Evolutionary conservation across 331 rosid species (phyloP).

Genomic region (Prunus yedoensis): DNA sequence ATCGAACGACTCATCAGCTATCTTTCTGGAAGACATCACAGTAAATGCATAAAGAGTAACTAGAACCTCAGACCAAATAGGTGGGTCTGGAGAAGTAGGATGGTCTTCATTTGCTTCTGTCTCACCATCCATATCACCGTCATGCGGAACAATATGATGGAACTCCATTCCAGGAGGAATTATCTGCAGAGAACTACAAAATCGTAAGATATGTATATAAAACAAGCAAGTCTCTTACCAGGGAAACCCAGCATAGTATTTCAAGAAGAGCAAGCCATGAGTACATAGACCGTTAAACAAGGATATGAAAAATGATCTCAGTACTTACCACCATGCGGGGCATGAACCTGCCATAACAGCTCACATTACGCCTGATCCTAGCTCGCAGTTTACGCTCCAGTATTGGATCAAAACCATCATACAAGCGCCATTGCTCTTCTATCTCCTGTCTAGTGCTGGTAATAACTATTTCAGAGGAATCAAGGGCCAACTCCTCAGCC

Average conservation of each 20-base stretch:
- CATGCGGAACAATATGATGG: constrained; percentile 86
- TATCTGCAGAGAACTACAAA: constrained; percentile 46
- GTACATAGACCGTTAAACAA: constrained; percentile 11
- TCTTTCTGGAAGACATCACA: constrained; percentile 24
- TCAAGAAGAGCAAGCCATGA: constrained; percentile 19
- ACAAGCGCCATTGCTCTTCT: constrained; percentile 96
- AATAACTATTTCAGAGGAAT: constrained; percentile 82
- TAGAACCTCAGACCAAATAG: constrained; percentile 93
- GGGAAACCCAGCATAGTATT: constrained; percentile 14
- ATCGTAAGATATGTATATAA: constrained; percentile 8
- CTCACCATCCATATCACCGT: constrained; percentile 87
- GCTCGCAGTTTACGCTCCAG: constrained; percentile 95
- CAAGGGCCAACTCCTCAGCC: constrained; percentile 94
- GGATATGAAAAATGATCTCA: constrained; percentile 3
- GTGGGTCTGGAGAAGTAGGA: constrained; percentile 84
- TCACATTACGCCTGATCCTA: constrained; percentile 94
- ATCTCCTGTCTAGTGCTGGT: constrained; percentile 96
- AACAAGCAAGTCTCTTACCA: constrained; percentile 23
- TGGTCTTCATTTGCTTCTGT: constrained; percentile 81
- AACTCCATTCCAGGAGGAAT: constrained; percentile 99
- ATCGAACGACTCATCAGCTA: constrained; percentile 16
- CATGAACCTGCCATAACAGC: constrained; percentile 98
- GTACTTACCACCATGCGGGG: constrained; percentile 91
- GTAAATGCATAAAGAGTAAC: constrained; percentile 35
- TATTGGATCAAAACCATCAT: constrained; percentile 96